Evolutionary conservation across 169 alveolate genomes (phyloP), one percentile per base, ranked within the genome.

Genomic region (Blepharisma undulans): DNA sequence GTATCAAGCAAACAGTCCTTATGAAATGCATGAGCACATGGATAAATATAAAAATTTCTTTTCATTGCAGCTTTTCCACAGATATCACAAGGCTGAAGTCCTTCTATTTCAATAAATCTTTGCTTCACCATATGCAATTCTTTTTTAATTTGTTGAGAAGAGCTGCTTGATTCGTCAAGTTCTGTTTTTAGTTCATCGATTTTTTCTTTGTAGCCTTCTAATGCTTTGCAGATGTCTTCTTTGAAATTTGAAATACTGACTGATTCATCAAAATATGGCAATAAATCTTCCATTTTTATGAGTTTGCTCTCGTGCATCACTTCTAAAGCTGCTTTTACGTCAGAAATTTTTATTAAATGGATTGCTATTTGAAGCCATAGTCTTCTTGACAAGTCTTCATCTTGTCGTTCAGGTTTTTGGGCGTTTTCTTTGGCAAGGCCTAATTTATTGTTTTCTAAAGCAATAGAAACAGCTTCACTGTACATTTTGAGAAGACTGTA

Each of bases 261-360:
- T 32, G 87, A 71, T 84, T 93, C 95, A 10, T 88, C 91, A 25
- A 93, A 87, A 76, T 88, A 88, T 19, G 95, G 95, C 34, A 93
- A 86, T 76, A 93, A 91, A 87, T 93, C 95, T 77, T 93, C 95
- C 84, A 93, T 90, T 90, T 93, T 93, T 81, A 93, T 80, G 27
- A 90, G 74, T 76, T 91, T 90, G 81, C 94, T 91, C 82, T 90
- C 87, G 7, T 77, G 72, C 93, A 93, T 93, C 14, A 93, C 90
- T 22, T 93, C 89, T 60, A 93, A 84, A 71, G 95, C 95, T 61
- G 84, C 48, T 82, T 87, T 82, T 34, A 93, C 81, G 14, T 90
- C 66, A 33, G 84, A 90, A 30, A 88, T 87, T 72, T 92, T 48
- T 29, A 86, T 27, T 19, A 29, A 36, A 33, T 66, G 48, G 10